Evolutionary conservation across 495 filamentous ascomycete species (phyloP), one percentile per base, ranked within the genome.

Genomic region (Aspergillus bridgeri): DNA sequence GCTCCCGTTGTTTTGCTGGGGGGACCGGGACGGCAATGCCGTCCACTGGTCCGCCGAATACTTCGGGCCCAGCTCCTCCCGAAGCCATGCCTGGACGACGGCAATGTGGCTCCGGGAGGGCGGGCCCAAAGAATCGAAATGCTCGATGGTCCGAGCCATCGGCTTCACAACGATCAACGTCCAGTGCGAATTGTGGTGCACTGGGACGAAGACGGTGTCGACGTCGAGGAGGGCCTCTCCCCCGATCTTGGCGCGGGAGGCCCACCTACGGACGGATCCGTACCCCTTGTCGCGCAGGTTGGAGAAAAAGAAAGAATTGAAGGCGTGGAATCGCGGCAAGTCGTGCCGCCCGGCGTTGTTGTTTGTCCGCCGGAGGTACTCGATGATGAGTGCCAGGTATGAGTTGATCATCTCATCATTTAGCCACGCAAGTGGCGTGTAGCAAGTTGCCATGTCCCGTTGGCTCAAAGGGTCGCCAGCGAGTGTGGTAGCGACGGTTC

Each of bases 361-460:
- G 6, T 76, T 68, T 17, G 72, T 65, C 38, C 81, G 66, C 48
- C 87, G 86, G 42, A 86, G 72, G 52, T 83, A 80, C 3, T 83
- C 76, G 17, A 88, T 79, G 21, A 91, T 70, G 21, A 83, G 67
- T 1, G 76, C 68, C 7, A 94, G 71, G 22, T 87, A 86, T 2
- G 82, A 79, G 58, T 89, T 90, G 63, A 96, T 86, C 19, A 90
- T 80, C 52, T 92, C 87, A 68, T 96, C 91, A 62, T 96, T 94
- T 0, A 96, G 74, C 91, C 91, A 96, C 0, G 71, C 75, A 8
- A 67, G 63, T 2, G 69, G 66, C 4, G 63, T 69, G 55, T 58
- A 87, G 71, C 51, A 92, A 54, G 71, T 81, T 74, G 21, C 69
- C 38, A 96, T 86, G 61, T 93, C 89, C 51, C 78, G 77, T 5